Base-by-base conservation (phyloP, 345 rosid genomes). In the Mercurialis annua region DNA sequence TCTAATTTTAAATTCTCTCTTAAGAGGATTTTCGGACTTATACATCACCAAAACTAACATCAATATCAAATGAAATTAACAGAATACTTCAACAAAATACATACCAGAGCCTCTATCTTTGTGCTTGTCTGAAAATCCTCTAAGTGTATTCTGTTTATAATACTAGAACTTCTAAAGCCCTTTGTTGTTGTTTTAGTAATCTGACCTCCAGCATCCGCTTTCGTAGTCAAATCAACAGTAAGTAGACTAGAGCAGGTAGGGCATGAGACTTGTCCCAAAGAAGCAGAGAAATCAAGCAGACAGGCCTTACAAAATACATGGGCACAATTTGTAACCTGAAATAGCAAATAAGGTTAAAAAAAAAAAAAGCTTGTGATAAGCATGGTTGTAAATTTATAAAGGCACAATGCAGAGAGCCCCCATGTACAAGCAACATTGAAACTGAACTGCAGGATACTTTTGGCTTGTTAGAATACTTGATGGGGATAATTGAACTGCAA, bases 91-190 rank as follows among this genome's bases (percentile, higher is more conserved):
- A 33, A 56, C 66, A 59, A 31, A 76, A 42, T 16, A 64, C 86
- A 49, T 83, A 94, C 99, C 95, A 94, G 81, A 71, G 99, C 99
- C 77, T 94, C 99, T 64, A 94, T 90, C 80, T 93, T 94, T 63
- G 99, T 94, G 83, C 99, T 94, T 21, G 99, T 85, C 83, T 94
- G 95, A 77, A 94, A 94, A 63, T 91, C 87, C 46, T 84, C 76
- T 52, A 94, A 77, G 64, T 81, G 80, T 73, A 94, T 80, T 66
- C 99, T 87, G 77, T 89, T 94, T 36, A 94, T 68, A 77, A 94
- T 94, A 80, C 97, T 90, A 17, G 97, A 74, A 64, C 96, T 74
- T 75, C 73, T 91, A 71, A 85, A 89, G 26, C 97, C 95, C 82
- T 86, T 87, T 68, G 85, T 49, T 46, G 83, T 85, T 54, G 92